phyloP scores from a whole-genome alignment of 140 eudicot genomes.

The Senecio squalidus region DNA sequence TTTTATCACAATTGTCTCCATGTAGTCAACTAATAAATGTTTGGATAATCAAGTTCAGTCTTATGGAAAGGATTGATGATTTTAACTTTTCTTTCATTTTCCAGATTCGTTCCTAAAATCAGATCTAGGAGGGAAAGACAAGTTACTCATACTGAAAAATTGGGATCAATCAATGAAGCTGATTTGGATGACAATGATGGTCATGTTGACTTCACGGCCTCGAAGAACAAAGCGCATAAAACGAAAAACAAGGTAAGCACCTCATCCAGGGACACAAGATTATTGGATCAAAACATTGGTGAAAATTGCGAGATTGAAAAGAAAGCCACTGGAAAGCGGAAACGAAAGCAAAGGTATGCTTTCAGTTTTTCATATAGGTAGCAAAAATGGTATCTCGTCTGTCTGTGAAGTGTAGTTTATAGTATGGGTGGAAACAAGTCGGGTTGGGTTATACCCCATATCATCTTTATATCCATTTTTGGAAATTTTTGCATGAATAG shows the following conservation, averaged over 20 bases:
- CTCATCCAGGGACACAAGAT: no score
- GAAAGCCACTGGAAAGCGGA: conserved; percentile 9
- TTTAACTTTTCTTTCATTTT: neutral
- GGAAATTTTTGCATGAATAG: no score
- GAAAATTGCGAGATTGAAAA: neutral
- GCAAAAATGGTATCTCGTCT: neutral
- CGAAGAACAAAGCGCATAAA: neutral
- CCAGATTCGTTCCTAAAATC: conserved; percentile 2
- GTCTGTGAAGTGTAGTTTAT: neutral
- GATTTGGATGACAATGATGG: conserved; percentile 1
- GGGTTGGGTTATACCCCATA: no score
- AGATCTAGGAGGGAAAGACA: conserved; percentile 29
- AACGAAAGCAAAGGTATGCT: conserved; percentile 17
- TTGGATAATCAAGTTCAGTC: neutral
- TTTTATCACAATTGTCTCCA: neutral
- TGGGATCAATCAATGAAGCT: conserved; percentile 12
- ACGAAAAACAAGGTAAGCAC: no score
- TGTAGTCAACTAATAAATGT: neutral
- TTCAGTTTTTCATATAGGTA: neutral
- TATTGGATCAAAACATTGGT: no score
- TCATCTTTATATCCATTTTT: no score
- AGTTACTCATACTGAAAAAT: conserved; percentile 16
- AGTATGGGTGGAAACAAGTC: neutral
- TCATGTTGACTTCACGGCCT: neutral
- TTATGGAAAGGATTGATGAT: neutral